Base-by-base conservation (phyloP, 257 asterid species). In the Apocynum venetum region DNA sequence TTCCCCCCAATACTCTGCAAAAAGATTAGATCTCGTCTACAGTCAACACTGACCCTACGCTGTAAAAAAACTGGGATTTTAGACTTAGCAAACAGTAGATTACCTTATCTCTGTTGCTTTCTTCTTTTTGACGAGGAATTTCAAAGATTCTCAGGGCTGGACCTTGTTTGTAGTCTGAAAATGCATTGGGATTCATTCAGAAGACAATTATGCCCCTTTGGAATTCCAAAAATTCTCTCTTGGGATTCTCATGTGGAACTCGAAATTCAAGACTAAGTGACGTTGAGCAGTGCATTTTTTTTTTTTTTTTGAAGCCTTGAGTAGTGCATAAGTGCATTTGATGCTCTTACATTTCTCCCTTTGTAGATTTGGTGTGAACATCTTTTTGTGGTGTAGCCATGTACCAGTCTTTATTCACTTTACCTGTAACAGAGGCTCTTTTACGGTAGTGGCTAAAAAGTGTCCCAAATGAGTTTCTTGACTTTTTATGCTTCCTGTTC, bases 161-260 rank as follows among this genome's bases (percentile, higher is more conserved):
- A 19, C 4, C 49, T 43, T 65, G 38, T 49, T 53, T 49, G 51
- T 51, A 38, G 59, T 68, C 60, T 52, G 72, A 13, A 48, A 35
- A 47, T 72, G 35, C 47, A 40, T 71, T 77, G 79, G 52, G 59
- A 70, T 73, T 19, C 49, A 41, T 38, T 59, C 2, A 52, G 67
- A 64, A 51, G 82, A 75, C 88, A 71, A 79, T 48, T 67, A 41
- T 77, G 72, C 81, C 78, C 78, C 48, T 73, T 38, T 71, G 51
- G 64, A 49, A 78, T 78, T 46, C 60, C 81, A 44, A 12, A 71
- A 57, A 78, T 48, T 15, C 49, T 40, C 17, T 65, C 67, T 78
- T 67, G 66, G 81, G 78, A 51, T 78, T 78, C 81, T 53, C 80
- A 78, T 68, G 78, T 59, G 13, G 76, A 38, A 75, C 80, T 82